Base-by-base conservation (phyloP, 2,329 filamentous ascomycete genomes). In the Colletotrichum simmondsii region DNA sequence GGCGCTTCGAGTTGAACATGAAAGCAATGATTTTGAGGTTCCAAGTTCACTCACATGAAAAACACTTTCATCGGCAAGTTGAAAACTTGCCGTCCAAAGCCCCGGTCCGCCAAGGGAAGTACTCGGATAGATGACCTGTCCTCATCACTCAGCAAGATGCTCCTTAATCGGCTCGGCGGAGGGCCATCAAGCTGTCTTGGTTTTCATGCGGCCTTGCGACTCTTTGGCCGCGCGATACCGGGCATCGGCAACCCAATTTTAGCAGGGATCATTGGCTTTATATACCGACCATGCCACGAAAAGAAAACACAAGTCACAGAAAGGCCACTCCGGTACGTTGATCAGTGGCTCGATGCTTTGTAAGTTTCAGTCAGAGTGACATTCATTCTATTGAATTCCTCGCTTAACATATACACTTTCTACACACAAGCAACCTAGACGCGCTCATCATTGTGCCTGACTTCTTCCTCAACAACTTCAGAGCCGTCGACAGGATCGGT, bases 401-500 rank as follows among this genome's bases (percentile, higher is more conserved):
- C 35, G 28, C 22, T 16, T 26, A 57, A 28, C 52, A 12, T 35
- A 1, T 2, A 14, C 14, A 7, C 53, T 46, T 35, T 14, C 24
- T 52, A 52, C 37, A 35, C 37, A 8, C 30, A 22, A n/a, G 7
- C 28, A 11, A 32, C 19, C 58, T 52, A 73, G 37, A 73, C 71
- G 4, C 66, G 71, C 19, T 73, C 66, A 12, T 73, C 71, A 26
- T 73, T 73, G 3, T 73, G 60, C 10, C 67, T 65, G 49, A 65
- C 49, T 24, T 73, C 66, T 26, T 49, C 19, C 3, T 42, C 35
- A 28, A 70, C 66, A 1, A 65, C 49, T 6, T 73, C 71, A n/a
- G 66, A 71, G 24, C 60, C 67, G 22, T 73, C 71, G 1, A 77
- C 75, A 2, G 71, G 69, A 30, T 79, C 78, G 10, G 52, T 77